phyloP scores from a whole-genome alignment of 2,329 filamentous ascomycete species.

The Colletotrichum endophyticum region DNA sequence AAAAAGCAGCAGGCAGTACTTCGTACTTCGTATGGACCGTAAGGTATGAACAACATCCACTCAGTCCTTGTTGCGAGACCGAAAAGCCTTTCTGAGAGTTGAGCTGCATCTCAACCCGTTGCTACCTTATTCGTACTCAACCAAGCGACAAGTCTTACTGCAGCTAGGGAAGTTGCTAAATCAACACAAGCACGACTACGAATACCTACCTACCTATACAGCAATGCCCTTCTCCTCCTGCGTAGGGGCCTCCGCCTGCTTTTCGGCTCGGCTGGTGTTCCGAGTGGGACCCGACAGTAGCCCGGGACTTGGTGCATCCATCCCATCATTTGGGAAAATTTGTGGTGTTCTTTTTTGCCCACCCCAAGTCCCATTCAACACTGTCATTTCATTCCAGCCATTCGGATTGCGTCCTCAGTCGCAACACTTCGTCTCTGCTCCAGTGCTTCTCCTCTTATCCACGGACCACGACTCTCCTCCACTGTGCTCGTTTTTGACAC shows the following conservation, averaged over 20 bases:
- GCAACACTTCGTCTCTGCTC: background rate
- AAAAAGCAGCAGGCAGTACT: background rate
- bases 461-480: background rate
- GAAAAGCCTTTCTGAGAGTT: background rate
- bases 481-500: background rate
- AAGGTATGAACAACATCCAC: background rate
- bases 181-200: background rate
- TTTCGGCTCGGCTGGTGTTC: slow-evolving; percentile 16
- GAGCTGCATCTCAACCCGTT: background rate
- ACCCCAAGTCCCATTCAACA: background rate
- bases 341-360: background rate
- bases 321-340: background rate
- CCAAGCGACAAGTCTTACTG: background rate
- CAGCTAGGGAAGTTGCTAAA: background rate
- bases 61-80: background rate
- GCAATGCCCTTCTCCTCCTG: background rate
- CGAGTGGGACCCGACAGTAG: background rate
- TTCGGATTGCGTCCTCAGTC: slow-evolving; percentile 7
- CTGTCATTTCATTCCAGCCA: slow-evolving; percentile 13
- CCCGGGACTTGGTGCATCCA: background rate
- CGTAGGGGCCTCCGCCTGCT: background rate
- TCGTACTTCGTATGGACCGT: background rate
- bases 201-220: too few relatives aligned
- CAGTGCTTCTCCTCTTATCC: background rate
- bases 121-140: background rate